These are phyloP conservation scores for Coleophoma crateriformis DNA, from an alignment of 2,329 filamentous ascomycete genomes.

Conservation along the genomic window DNA sequence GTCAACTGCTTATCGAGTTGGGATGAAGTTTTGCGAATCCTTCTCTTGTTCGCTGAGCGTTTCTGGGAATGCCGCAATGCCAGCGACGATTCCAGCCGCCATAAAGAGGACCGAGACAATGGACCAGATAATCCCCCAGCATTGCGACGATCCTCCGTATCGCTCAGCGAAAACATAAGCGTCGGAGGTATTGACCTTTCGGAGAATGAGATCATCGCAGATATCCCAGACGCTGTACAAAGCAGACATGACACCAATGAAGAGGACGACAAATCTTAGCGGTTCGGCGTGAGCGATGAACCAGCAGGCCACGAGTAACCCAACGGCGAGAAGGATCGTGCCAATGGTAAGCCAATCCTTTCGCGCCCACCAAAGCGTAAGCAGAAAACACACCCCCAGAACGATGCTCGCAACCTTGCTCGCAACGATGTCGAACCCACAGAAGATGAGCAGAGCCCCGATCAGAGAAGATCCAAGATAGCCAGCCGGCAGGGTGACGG, in stretches of 20 bases:
- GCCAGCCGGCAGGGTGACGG: slow-evolving; percentile 69
- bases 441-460: slow-evolving; percentile 72
- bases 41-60: slow-evolving; percentile 62
- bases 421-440: slow-evolving; percentile 76
- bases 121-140: slow-evolving; percentile 77
- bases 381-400: slow-evolving; percentile 66
- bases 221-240: slow-evolving; percentile 84
- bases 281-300: slow-evolving; percentile 74
- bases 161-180: slow-evolving; percentile 73
- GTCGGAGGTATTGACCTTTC: slow-evolving; percentile 76
- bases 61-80: slow-evolving; percentile 70
- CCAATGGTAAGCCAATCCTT: slow-evolving; percentile 72
- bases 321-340: slow-evolving; percentile 65
- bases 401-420: slow-evolving; percentile 74
- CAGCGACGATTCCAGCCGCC: slow-evolving; percentile 68
- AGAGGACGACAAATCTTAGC: slow-evolving; percentile 68
- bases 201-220: slow-evolving; percentile 73
- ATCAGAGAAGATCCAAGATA: slow-evolving; percentile 75
- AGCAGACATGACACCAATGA: slow-evolving; percentile 77
- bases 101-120: slow-evolving; percentile 68
- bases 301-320: slow-evolving; percentile 68
- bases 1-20: slow-evolving; percentile 9
- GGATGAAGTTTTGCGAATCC: slow-evolving; percentile 62
- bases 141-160: slow-evolving; percentile 74
- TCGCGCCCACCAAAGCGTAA: slow-evolving; percentile 80